Evolutionary conservation across 148 eudicot species (phyloP).

Genomic region (Persicaria maculosa): DNA sequence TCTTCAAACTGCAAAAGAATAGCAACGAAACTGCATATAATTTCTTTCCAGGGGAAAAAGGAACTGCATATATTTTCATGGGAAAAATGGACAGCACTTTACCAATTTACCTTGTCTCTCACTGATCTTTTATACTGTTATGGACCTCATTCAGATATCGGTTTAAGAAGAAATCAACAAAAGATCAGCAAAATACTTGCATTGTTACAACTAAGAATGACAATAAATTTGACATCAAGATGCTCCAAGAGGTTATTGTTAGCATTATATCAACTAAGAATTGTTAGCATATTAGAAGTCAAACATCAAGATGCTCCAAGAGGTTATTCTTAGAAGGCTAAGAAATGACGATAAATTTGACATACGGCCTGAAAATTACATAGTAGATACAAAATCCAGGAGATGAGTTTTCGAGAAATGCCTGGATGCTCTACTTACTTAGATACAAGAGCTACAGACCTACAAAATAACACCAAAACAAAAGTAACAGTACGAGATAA

Average conservation of each 20-base stretch:
- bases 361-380: conserved; percentile 25
- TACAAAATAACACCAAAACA: conserved; percentile 18
- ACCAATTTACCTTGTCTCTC: too few species aligned
- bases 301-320: background rate
- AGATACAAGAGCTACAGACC: conserved; percentile 30
- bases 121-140: background rate
- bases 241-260: background rate
- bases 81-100: too few species aligned
- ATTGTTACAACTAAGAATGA: background rate
- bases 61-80: too few species aligned
- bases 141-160: background rate
- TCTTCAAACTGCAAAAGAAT: too few species aligned
- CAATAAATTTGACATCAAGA: background rate
- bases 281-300: background rate
- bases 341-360: conserved; percentile 17
- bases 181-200: background rate
- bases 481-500: conserved; percentile 14
- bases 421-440: conserved; percentile 32
- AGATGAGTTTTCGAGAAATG: conserved; percentile 15
- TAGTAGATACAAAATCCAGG: conserved; percentile 23
- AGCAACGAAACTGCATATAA: too few species aligned
- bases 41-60: too few species aligned
- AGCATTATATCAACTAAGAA: background rate
- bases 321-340: conserved; percentile 10
- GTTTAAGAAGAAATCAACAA: background rate